A percentile compares a stretch with the other conserved stretches of the same genome.
These are phyloP conservation scores for Albophoma yamanashiensis DNA, from an alignment of 2,329 filamentous ascomycete genomes.

Conservation along the genomic window DNA sequence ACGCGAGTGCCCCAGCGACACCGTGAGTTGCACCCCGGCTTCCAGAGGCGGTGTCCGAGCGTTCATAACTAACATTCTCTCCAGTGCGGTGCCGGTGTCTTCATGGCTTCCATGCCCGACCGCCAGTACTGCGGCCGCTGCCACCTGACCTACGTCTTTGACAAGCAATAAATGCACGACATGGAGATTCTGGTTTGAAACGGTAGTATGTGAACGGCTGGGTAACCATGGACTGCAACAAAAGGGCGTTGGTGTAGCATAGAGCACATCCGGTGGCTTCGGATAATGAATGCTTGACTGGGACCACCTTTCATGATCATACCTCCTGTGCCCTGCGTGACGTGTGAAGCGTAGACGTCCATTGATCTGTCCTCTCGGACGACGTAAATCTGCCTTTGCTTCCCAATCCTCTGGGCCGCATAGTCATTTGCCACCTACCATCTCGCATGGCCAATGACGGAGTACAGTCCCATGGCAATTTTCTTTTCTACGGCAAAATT, in stretches of 20 bases:
- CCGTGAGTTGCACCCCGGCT: slow-evolving; percentile 45
- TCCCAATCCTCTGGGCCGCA: not conserved
- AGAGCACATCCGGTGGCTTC: slow-evolving; percentile 28
- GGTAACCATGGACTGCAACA: slow-evolving; percentile 19
- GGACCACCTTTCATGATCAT: not conserved
- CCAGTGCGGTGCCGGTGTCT: slow-evolving; percentile 98
- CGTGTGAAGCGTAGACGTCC: not conserved
- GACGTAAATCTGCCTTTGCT: too few relatives aligned
- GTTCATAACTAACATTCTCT: not conserved
- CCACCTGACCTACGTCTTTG: slow-evolving; percentile 65
- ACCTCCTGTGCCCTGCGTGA: slow-evolving; percentile 3
- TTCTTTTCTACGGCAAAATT: too few relatives aligned
- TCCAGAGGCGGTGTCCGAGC: too few relatives aligned
- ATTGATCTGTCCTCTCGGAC: not conserved
- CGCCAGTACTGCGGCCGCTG: slow-evolving; percentile 87
- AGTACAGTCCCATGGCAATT: too few relatives aligned
- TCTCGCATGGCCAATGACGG: too few relatives aligned
- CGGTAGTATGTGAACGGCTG: slow-evolving; percentile 16
- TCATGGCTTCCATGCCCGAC: slow-evolving; percentile 99
- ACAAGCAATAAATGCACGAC: slow-evolving; percentile 45
- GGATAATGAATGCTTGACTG: slow-evolving; percentile 27
- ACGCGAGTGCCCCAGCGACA: slow-evolving; percentile 90
- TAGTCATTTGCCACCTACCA: not conserved
- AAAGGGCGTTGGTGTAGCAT: slow-evolving; percentile 33
- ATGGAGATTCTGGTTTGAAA: slow-evolving; percentile 16